Conservation (phyloP, 2,329 filamentous ascomycete genomes). For the Claviceps lovelessii region DNA sequence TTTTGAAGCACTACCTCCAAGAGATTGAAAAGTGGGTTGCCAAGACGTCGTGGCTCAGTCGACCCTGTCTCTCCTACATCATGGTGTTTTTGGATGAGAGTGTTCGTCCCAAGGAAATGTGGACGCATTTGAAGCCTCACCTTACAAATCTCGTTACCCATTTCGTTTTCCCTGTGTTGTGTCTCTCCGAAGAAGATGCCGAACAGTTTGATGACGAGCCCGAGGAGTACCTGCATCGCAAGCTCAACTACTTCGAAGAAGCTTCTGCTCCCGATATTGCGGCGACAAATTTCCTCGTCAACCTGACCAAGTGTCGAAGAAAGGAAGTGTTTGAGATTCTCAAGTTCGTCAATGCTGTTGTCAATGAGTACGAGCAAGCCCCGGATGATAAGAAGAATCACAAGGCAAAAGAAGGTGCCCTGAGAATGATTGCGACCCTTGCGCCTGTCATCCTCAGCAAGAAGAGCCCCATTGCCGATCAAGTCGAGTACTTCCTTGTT, state of each 20-base stretch:
- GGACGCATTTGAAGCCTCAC: conserved; percentile 84
- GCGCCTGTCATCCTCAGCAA: conserved; percentile 90
- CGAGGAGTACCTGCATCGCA: conserved; percentile 91
- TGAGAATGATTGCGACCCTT: conserved; percentile 93
- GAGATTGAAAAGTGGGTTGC: conserved; percentile 97
- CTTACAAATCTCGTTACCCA: conserved; percentile 87
- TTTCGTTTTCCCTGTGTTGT: conserved; percentile 89
- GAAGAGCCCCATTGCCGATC: conserved; percentile 94
- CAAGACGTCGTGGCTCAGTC: conserved; percentile 88
- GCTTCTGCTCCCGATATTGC: conserved; percentile 89
- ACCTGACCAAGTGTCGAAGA: conserved; percentile 81
- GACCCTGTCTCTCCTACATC: conserved; percentile 83
- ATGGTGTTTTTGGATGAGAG: conserved; percentile 94
- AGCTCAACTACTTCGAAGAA: conserved; percentile 96
- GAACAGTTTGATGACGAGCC: conserved; percentile 91
- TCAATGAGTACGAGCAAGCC: conserved; percentile 78
- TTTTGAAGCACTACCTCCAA: conserved; percentile 82
- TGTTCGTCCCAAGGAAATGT: conserved; percentile 93
- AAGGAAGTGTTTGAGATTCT: conserved; percentile 94
- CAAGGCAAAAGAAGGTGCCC: conserved; percentile 85
- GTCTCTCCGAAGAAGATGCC: conserved; percentile 79
- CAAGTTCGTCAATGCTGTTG: conserved; percentile 86
- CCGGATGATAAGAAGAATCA: conserved; percentile 85
- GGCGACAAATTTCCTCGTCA: conserved; percentile 91
- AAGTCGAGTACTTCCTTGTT: conserved; percentile 97